Conservation (phyloP, 2,329 filamentous ascomycete genomes). For the Drechmeria coniospora region DNA sequence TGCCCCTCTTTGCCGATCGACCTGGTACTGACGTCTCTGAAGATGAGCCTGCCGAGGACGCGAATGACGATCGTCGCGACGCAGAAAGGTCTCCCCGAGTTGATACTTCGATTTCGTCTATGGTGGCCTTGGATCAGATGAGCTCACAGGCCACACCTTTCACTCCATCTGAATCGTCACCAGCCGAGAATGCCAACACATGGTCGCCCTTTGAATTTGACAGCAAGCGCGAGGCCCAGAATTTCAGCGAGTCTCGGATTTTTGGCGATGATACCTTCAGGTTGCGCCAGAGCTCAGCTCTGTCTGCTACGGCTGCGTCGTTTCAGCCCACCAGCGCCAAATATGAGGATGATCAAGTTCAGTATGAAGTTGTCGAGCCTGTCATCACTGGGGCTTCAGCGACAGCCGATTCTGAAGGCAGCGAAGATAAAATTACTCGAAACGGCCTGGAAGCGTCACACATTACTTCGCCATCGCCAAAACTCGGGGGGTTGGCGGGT, state of each 20-base stretch:
- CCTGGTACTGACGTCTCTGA: constrained; percentile 13
- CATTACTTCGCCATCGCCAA: constrained; percentile 29
- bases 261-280: constrained; percentile 27
- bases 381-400: constrained; percentile 7
- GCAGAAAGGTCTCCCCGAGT: constrained; percentile 25
- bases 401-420: constrained; percentile 8
- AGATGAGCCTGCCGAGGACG: constrained; percentile 11
- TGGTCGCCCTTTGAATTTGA: constrained; percentile 46
- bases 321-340: constrained; percentile 38
- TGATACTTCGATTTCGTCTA: constrained; percentile 40
- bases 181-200: constrained; percentile 29
- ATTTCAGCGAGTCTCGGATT: constrained; percentile 36
- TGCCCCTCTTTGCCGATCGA: constrained; percentile 57
- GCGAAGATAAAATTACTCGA: constrained; percentile 16
- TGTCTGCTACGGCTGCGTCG: constrained; percentile 52
- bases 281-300: constrained; percentile 32
- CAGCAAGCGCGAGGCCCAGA: constrained; percentile 27
- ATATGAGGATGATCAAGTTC: constrained; percentile 8
- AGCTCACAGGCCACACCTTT: constrained; percentile 37
- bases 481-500: constrained; percentile 24
- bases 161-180: constrained; percentile 36
- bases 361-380: constrained; percentile 9
- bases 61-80: constrained; percentile 20
- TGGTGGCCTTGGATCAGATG: constrained; percentile 33
- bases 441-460: constrained; percentile 28